These are phyloP conservation scores for Fusarium euwallaceae DNA, from an alignment of 2,329 filamentous ascomycete species.

Conservation along the genomic window DNA sequence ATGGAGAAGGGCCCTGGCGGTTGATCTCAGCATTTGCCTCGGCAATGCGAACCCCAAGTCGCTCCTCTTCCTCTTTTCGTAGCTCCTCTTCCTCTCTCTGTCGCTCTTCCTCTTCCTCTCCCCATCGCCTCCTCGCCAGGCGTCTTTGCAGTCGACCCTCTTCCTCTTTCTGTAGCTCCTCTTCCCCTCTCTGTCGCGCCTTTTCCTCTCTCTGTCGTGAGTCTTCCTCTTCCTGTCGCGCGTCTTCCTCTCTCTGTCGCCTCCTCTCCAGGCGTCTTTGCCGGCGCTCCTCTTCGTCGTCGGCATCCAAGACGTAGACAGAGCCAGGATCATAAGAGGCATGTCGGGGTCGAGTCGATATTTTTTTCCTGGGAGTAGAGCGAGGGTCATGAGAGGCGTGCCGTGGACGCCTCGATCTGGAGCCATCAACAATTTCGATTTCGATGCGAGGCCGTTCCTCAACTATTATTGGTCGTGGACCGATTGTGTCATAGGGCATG, in stretches of 20 bases:
- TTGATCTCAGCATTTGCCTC: slow-evolving; percentile 58
- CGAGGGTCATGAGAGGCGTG: slow-evolving; percentile 53
- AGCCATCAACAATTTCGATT: slow-evolving; percentile 54
- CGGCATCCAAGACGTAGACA: slow-evolving; percentile 35
- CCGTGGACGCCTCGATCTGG: slow-evolving; percentile 50
- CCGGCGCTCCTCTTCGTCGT: slow-evolving; percentile 47
- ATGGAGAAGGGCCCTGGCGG: slow-evolving; percentile 34
- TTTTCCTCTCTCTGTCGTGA: no score
- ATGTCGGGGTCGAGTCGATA: neutral
- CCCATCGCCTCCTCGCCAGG: no score
- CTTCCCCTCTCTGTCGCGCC: slow-evolving; percentile 43
- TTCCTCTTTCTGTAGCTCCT: slow-evolving; percentile 27
- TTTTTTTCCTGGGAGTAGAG: slow-evolving; percentile 39
- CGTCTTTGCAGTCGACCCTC: no score
- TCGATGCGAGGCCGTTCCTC: slow-evolving; percentile 51
- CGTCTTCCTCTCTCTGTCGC: no score
- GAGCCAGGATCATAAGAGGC: neutral
- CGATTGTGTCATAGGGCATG: slow-evolving; percentile 50
- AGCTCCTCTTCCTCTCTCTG: no score
- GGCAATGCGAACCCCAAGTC: slow-evolving; percentile 53
- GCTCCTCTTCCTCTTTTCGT: slow-evolving; percentile 15
- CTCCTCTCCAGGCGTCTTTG: slow-evolving; percentile 12
- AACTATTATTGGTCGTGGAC: slow-evolving; percentile 54
- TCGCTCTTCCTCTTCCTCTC: no score
- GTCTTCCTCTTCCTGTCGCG: no score